Conservation (phyloP, 2,329 filamentous ascomycete genomes). For the Venturia asperata region DNA sequence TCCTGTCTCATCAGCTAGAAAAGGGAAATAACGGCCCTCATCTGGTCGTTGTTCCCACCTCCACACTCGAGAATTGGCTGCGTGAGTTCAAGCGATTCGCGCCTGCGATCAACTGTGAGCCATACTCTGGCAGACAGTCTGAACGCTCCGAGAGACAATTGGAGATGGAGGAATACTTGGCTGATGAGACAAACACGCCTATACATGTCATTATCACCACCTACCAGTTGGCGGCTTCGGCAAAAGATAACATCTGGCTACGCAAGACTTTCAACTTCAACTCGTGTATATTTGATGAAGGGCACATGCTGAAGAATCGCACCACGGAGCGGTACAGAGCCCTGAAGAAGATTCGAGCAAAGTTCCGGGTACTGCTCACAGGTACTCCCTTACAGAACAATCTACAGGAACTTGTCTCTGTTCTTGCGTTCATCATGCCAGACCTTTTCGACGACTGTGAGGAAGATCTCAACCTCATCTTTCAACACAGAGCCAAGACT, state of each 20-base stretch:
- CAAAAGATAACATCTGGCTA: conserved; percentile 57
- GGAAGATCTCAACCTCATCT: conserved; percentile 76
- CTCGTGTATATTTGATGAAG: conserved; percentile 81
- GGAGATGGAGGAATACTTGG: conserved; percentile 55
- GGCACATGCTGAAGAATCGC: conserved; percentile 85
- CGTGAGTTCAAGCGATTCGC: conserved; percentile 85
- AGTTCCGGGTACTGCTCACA: conserved; percentile 80
- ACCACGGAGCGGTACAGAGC: conserved; percentile 74
- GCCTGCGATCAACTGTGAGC: conserved; percentile 62
- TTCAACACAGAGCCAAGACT: conserved; percentile 84
- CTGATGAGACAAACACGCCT: conserved; percentile 29
- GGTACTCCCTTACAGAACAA: conserved; percentile 95
- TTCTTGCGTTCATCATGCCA: conserved; percentile 92
- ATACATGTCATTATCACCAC: conserved; percentile 67
- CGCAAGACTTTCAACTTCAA: conserved; percentile 35
- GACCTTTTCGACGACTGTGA: conserved; percentile 69
- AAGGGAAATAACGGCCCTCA: conserved; percentile 50
- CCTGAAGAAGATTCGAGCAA: conserved; percentile 66
- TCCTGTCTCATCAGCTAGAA: conserved; percentile 76
- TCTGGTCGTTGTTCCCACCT: conserved; percentile 83
- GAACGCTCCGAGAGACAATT: conserved; percentile 63
- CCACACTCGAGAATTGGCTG: conserved; percentile 93
- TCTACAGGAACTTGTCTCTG: conserved; percentile 78
- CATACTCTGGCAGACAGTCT: conserved; percentile 64
- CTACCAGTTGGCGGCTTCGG: conserved; percentile 57